Percentiles rank a stretch among this genome's conserved stretches.
Conservation (phyloP, 1,284 basidiomycete genomes). For the Phaffia rhodozyma region DNA sequence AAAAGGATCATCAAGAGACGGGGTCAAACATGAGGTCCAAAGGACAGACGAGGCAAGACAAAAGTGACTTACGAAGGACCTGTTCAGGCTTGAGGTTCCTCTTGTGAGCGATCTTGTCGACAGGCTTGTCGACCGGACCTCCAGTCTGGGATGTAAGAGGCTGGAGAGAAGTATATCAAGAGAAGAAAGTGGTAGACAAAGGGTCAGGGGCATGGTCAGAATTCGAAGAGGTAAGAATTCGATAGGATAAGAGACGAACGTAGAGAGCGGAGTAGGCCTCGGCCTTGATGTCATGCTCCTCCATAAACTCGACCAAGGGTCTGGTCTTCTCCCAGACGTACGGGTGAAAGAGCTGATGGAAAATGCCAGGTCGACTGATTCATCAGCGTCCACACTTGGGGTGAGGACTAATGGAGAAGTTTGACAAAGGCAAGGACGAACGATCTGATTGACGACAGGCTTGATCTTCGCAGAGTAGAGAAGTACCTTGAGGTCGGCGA, state of each 20-base stretch:
- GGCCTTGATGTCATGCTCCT: slow-evolving; percentile 48
- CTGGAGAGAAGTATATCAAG: slow-evolving; percentile 28
- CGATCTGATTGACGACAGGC: slow-evolving; percentile 59
- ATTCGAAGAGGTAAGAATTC: not conserved
- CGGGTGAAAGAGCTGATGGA: slow-evolving; percentile 53
- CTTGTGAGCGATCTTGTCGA: slow-evolving; percentile 46
- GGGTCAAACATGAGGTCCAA: not conserved
- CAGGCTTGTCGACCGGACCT: slow-evolving; percentile 53
- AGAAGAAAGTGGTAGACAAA: not conserved
- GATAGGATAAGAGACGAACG: not conserved
- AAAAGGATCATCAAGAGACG: not conserved
- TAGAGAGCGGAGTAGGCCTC: slow-evolving; percentile 56
- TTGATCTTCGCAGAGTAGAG: slow-evolving; percentile 46
- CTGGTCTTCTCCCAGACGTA: slow-evolving; percentile 50
- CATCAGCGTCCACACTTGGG: not conserved
- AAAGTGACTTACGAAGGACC: slow-evolving; percentile 45
- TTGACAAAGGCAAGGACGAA: slow-evolving; percentile 13
- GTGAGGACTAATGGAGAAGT: not conserved
- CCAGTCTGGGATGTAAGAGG: slow-evolving; percentile 51
- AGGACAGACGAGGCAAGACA: not conserved
- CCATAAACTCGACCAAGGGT: slow-evolving; percentile 47
- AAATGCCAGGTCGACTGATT: slow-evolving; percentile 1
- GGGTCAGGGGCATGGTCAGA: not conserved
- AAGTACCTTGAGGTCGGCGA: slow-evolving; percentile 45
- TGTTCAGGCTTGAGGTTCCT: slow-evolving; percentile 51